Base-by-base conservation (phyloP, 2,329 filamentous ascomycete genomes). In the Aspergillus sp. region DNA sequence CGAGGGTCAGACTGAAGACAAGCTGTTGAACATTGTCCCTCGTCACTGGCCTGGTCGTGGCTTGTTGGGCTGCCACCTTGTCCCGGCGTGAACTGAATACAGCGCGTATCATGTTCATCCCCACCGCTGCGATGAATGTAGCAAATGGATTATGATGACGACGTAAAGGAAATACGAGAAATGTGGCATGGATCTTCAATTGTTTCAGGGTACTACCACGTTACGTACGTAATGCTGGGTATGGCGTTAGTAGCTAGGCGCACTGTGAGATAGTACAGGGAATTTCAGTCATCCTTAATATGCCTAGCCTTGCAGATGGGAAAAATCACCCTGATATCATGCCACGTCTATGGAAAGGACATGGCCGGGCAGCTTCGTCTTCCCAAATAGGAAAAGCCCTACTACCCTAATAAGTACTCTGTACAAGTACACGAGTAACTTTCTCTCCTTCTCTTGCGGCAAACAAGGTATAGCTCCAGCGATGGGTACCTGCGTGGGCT, bases 1-100 rank as follows among this genome's bases (percentile, higher is more conserved):
- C 65, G 46, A 73, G 76, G 59, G 78, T 5, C 52, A 62, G 34
- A 65, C 62, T 19, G 64, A 68, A 44, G 68, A 88, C 54, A 66
- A 93, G 48, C 77, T 82, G 48, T 69, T 96, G 58, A 82, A 79
- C 53, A 70, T 98, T 53, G 87, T 76, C 42, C 91, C 91, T 45
- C 78, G 81, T 57, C 79, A 90, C 62, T 98, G 93, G 91, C 91
- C 91, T 55, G 93, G 93, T 29, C 78, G 88, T 66, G 93, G 91
- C 8, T 72, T 94, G 65, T 72, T 98, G 58, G 91, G 91, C 46
- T 98, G 91, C 66, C 90, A 96, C 71, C 79, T 97, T 53, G 70
- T 95, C 55, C 88, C 88, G 28, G 56, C 94, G 47, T 94, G 73
- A 78, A 19, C 19, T 19, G 2, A 33, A 52, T 42, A 28, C 19